Evolutionary conservation across 257 asterid species (phyloP).

Genomic region (Ilex aquifolium): DNA sequence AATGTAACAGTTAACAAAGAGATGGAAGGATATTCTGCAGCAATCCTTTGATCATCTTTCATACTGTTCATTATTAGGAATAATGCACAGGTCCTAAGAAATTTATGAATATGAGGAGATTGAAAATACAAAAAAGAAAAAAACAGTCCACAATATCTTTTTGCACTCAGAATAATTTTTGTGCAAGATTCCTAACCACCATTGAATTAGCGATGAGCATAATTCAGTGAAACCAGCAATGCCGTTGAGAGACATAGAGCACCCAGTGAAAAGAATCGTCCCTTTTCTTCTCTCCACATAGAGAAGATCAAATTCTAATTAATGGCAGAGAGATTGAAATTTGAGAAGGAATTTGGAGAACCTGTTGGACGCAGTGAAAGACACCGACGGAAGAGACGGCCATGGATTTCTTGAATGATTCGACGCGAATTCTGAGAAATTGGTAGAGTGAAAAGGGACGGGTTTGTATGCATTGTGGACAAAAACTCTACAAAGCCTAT

Average conservation of each 20-base stretch:
- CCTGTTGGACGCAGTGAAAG: conserved; percentile 87
- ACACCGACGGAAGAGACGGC: conserved; percentile 77
- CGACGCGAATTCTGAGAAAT: conserved; percentile 45
- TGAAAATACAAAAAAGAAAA: no score
- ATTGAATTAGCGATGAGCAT: conserved; percentile 15
- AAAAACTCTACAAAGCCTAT: conserved; percentile 68
- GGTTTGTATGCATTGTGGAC: conserved; percentile 77
- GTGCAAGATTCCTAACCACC: no score
- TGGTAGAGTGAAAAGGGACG: conserved; percentile 34
- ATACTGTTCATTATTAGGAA: no score
- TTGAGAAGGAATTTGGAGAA: not conserved
- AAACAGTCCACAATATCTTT: no score
- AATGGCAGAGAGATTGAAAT: conserved; percentile 23
- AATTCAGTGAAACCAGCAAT: conserved; percentile 70
- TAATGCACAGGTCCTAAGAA: no score
- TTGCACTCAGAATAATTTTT: no score
- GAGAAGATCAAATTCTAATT: no score
- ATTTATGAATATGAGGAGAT: no score
- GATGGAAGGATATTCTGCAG: no score
- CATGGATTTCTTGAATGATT: conserved; percentile 56
- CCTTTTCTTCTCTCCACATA: conserved; percentile 67
- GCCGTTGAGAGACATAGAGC: conserved; percentile 66
- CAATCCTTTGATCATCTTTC: no score
- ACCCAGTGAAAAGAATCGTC: conserved; percentile 80
- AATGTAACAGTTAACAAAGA: no score